These are phyloP conservation scores for Pseudocercospora crystallina DNA, from an alignment of 2,329 filamentous ascomycete genomes.

Conservation along the genomic window DNA sequence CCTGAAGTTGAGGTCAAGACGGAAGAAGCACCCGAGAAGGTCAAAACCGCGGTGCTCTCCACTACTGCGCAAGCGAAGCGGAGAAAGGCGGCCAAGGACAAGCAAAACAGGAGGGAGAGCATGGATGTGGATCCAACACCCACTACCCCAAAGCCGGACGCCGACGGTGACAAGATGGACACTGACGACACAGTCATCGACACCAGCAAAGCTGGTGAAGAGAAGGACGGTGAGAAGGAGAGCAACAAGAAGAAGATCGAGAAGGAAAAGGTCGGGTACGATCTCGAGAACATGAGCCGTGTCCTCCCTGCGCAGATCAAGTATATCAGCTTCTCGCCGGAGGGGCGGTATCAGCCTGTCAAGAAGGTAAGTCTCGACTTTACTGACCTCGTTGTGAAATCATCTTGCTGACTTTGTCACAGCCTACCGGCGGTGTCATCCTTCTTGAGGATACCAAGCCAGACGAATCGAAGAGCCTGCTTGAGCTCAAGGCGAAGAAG, in stretches of 20 bases:
- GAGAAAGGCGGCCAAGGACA: conserved; percentile 89
- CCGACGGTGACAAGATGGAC: conserved; percentile 78
- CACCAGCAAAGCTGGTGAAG: conserved; percentile 38
- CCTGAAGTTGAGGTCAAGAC: conserved; percentile 94
- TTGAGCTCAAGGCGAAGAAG: conserved; percentile 94
- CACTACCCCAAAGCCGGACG: conserved; percentile 67
- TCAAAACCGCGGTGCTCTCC: conserved; percentile 92
- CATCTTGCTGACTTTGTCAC: conserved; percentile 41
- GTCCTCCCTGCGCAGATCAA: conserved; percentile 91
- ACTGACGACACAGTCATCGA: conserved; percentile 48
- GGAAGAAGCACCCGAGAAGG: conserved; percentile 88
- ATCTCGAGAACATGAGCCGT: conserved; percentile 94
- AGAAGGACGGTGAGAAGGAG: conserved; percentile 56
- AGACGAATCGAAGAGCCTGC: conserved; percentile 71
- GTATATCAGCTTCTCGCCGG: conserved; percentile 88
- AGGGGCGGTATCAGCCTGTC: conserved; percentile 83
- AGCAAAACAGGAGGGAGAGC: conserved; percentile 82
- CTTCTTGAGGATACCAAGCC: conserved; percentile 84
- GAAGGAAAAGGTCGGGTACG: conserved; percentile 95
- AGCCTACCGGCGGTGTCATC: conserved; percentile 92
- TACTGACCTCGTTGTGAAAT: neutral
- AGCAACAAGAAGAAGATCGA: conserved; percentile 81
- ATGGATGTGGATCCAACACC: conserved; percentile 90
- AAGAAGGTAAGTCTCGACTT: conserved; percentile 65
- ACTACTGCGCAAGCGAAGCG: conserved; percentile 97